Percentiles rank a stretch among this genome's conserved stretches.
Evolutionary conservation across 495 filamentous ascomycete genomes (phyloP).

Genomic region (Aspergillus sparsus): DNA sequence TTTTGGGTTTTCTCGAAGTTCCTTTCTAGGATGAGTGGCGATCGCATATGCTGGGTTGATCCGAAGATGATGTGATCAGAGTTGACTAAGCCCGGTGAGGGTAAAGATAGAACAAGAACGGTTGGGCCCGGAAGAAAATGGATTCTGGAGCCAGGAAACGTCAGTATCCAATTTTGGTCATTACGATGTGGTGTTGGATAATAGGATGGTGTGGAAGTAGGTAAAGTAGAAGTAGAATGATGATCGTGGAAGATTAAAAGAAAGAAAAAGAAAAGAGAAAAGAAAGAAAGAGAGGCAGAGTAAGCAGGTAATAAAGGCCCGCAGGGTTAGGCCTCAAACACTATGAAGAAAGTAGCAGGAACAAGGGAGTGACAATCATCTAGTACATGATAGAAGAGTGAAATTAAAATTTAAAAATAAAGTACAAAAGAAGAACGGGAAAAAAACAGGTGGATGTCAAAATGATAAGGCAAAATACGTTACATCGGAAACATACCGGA

Average conservation of each 20-base stretch:
- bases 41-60: slow-evolving; percentile 13
- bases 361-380: too few relatives aligned
- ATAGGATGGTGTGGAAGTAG: background rate
- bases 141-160: background rate
- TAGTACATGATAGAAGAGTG: too few relatives aligned
- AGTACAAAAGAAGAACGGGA: background rate
- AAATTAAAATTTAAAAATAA: slow-evolving; percentile 8
- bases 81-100: slow-evolving; percentile 23
- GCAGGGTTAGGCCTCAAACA: too few relatives aligned
- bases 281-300: too few relatives aligned
- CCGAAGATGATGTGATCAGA: slow-evolving; percentile 26
- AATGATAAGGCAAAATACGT: slow-evolving; percentile 4
- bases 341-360: too few relatives aligned
- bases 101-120: slow-evolving; percentile 16
- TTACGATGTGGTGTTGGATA: background rate
- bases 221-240: background rate
- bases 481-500: slow-evolving; percentile 23
- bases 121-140: background rate
- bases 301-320: too few relatives aligned
- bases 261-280: slow-evolving; percentile 2
- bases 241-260: background rate
- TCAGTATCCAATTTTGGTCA: background rate
- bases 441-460: background rate
- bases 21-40: slow-evolving; percentile 3
- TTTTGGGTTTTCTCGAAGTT: slow-evolving; percentile 19